phyloP scores from a whole-genome alignment of 495 filamentous ascomycete species.

The Penicillium coprophilum region DNA sequence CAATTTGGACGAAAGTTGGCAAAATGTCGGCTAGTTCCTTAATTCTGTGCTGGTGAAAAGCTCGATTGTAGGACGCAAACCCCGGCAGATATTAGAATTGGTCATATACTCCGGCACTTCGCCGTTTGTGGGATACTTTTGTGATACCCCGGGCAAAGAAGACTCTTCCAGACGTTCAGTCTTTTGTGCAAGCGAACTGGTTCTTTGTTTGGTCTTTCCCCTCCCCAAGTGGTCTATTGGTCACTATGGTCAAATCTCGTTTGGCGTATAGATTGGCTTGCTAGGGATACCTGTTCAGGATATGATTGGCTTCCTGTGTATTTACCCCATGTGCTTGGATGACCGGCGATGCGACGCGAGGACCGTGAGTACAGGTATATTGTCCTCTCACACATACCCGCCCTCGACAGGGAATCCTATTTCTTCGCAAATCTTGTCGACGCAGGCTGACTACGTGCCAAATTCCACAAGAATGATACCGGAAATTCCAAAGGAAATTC shows the following conservation, averaged over 20 bases:
- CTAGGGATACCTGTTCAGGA: background rate
- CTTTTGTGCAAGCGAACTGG: background rate
- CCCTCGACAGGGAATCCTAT: background rate
- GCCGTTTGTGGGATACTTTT: background rate
- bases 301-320: conserved; percentile 5
- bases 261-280: background rate
- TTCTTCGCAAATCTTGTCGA: background rate
- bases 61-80: background rate
- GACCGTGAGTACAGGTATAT: conserved; percentile 12
- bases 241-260: background rate
- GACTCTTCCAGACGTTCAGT: background rate
- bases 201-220: background rate
- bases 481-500: background rate
- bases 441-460: background rate
- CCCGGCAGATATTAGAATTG: conserved; percentile 4
- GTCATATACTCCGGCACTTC: conserved; percentile 1
- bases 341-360: background rate
- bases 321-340: conserved; percentile 14
- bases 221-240: background rate
- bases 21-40: too few relatives aligned
- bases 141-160: background rate
- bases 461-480: background rate
- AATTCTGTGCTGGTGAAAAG: background rate
- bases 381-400: conserved; percentile 1
- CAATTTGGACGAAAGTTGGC: too few relatives aligned